phyloP scores from a whole-genome alignment of 257 asterid genomes.

The Primulina tabacum region DNA sequence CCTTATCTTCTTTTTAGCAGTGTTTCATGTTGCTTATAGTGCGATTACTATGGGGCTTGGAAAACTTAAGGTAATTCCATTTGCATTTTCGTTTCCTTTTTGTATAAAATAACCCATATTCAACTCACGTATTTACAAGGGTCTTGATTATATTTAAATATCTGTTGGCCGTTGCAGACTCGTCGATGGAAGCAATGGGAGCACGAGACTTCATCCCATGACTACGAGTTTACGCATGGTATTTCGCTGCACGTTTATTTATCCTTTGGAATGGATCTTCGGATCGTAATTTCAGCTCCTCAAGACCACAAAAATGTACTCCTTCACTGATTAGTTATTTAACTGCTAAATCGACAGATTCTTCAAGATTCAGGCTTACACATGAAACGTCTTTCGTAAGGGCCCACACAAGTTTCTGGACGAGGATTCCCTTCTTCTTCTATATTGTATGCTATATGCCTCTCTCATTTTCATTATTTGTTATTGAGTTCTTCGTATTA shows the following conservation, averaged over 20 bases:
- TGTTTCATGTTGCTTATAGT: conserved; percentile 70
- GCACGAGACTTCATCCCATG: conserved; percentile 66
- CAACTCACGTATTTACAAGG: not conserved
- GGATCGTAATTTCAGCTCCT: not conserved
- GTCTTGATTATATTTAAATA: not conserved
- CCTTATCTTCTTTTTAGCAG: conserved; percentile 89
- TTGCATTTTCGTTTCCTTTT: not conserved
- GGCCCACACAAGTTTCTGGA: conserved; percentile 94
- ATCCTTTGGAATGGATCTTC: not conserved
- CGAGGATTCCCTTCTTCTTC: conserved; percentile 72
- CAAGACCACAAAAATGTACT: not conserved
- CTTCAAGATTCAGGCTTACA: conserved; percentile 84
- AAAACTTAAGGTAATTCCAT: conserved; percentile 64
- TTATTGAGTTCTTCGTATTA: not conserved
- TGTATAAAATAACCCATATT: not conserved
- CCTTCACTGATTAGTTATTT: conserved; percentile 19
- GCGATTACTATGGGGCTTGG: conserved; percentile 90
- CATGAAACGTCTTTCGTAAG: conserved; percentile 95
- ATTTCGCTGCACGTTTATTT: conserved; percentile 12
- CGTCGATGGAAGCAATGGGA: conserved; percentile 98
- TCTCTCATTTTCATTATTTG: not conserved
- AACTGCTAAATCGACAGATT: conserved; percentile 53
- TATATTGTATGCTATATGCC: conserved; percentile 53
- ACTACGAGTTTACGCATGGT: conserved; percentile 83
- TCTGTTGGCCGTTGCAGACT: conserved; percentile 44